phyloP scores from a whole-genome alignment of 257 asterid species.

The Apocynum venetum region DNA sequence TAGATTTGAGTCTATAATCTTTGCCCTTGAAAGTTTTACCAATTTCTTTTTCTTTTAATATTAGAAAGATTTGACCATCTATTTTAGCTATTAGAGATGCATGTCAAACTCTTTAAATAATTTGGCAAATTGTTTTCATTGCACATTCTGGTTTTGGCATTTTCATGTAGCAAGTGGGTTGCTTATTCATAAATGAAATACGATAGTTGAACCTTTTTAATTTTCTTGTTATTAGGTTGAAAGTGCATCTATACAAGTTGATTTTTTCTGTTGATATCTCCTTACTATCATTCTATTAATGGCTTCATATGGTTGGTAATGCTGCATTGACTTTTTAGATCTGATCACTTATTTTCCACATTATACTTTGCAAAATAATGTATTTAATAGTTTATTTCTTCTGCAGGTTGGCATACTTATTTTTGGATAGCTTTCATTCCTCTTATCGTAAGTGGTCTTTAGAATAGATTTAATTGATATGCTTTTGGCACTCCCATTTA shows the following conservation, averaged over 20 bases:
- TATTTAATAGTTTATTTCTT: conserved; percentile 7
- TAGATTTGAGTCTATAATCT: neutral
- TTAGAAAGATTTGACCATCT: neutral
- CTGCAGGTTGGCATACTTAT: conserved; percentile 95
- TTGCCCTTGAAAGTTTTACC: neutral
- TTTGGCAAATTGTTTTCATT: neutral
- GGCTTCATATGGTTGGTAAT: neutral
- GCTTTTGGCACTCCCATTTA: neutral
- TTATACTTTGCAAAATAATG: conserved; percentile 2
- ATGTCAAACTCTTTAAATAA: neutral
- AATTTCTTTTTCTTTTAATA: neutral
- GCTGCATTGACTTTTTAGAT: neutral
- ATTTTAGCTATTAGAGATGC: neutral
- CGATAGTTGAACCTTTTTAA: neutral
- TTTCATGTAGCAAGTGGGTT: neutral
- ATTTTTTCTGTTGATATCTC: neutral
- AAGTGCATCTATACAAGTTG: neutral
- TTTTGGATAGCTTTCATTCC: conserved; percentile 96
- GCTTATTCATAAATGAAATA: neutral
- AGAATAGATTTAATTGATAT: neutral
- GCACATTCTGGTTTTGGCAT: neutral
- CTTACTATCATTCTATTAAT: neutral
- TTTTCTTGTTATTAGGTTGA: neutral
- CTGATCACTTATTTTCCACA: neutral
- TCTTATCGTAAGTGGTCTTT: conserved; percentile 55